Evolutionary conservation across 345 rosid genomes (phyloP), one percentile per base, ranked within the genome.

Genomic region (Jatropha curcas): DNA sequence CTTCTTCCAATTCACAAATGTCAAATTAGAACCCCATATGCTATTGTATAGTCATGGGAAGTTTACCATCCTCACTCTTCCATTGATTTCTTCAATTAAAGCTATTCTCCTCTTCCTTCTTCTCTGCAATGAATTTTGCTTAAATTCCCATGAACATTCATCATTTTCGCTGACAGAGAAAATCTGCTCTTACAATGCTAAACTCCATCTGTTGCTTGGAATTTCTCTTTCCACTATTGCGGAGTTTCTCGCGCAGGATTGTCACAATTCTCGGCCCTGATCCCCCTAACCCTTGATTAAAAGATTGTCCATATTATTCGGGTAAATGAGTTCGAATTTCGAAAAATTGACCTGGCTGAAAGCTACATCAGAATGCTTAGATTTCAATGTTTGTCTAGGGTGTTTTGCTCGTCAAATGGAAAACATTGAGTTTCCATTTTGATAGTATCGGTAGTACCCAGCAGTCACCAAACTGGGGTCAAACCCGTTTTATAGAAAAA

Each of bases 21-120:
- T 90, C 82, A 90, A 72, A 37, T 86, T 86, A 11, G 93, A 78
- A 30, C 98, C 94, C 98, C 94, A 43, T 88, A 90, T 2, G 76
- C 43, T 27, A 89, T n/a, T n/a, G n/a, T 20, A n/a, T 60, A 88
- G 70, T 89, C 90, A 6, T n/a, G n/a, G n/a, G n/a, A 74, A 66
- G 11, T 45, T 20, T 67, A 9, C 69, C 84, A 17, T 24, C 57
- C 2, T 82, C 83, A 67, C 60, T n/a, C 53, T n/a, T 24, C 51
- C 27, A 77, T n/a, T 35, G n/a, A 52, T 59, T 62, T 67, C 80
- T 53, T 87, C 88, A 2, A 84, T 79, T 65, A 30, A 20, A 14
- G n/a, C 12, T 27, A n/a, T 74, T 82, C 76, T 80, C 86, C 0
- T 41, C 68, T 41, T 35, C 69, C 71, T 41, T 71, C 0, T 27